Evolutionary conservation across 140 eudicot species (phyloP).

Genomic region (Senecio squalidus): DNA sequence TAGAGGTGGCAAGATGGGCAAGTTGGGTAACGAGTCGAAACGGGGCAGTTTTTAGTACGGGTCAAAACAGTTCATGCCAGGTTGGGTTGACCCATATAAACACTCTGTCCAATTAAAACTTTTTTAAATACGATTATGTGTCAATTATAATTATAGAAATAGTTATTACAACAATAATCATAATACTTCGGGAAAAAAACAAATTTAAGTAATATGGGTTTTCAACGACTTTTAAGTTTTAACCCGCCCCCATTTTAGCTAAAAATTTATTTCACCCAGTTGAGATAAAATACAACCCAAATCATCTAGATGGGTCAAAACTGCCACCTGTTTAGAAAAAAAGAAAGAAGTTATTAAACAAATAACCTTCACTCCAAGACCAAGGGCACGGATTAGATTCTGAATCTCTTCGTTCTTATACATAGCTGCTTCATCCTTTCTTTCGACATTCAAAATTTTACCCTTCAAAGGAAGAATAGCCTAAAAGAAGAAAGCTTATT

Average conservation of each 20-base stretch:
- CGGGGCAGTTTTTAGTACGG: not conserved
- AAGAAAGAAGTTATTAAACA: not conserved
- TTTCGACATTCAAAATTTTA: conserved; percentile 83
- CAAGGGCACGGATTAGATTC: conserved; percentile 82
- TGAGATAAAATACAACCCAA: no score
- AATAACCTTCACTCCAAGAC: conserved; percentile 95
- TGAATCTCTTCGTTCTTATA: conserved; percentile 94
- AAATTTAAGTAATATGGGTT: no score
- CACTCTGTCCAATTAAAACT: no score
- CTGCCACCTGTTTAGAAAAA: not conserved
- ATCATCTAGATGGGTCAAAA: not conserved
- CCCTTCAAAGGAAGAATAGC: conserved; percentile 97
- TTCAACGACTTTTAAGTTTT: no score
- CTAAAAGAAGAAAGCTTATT: conserved; percentile 31
- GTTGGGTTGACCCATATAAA: not conserved
- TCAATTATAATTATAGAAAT: no score
- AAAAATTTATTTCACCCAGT: no score
- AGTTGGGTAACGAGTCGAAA: no score
- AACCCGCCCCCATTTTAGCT: no score
- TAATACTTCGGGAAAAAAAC: no score
- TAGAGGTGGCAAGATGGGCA: not conserved
- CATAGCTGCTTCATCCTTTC: conserved; percentile 96
- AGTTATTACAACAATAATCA: no score
- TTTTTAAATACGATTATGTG: no score
- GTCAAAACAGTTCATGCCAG: not conserved